phyloP scores from a whole-genome alignment of 179 eudicot genomes.

The Patellifolia procumbens region DNA sequence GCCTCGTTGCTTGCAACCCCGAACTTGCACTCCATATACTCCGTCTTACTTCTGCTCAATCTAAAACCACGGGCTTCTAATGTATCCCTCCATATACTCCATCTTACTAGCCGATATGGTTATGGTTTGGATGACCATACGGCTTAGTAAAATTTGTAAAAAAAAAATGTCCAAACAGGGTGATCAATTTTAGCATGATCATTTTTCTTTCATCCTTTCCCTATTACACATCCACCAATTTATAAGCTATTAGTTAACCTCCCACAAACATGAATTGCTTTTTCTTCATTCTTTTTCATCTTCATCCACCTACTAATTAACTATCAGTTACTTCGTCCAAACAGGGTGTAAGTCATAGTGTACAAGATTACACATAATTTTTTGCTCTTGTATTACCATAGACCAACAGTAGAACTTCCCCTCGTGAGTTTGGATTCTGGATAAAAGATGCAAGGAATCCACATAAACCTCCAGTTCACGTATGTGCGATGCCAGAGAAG shows the following conservation, averaged over 20 bases:
- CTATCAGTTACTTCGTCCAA: not conserved
- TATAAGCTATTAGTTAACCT: not conserved
- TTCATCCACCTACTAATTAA: not conserved
- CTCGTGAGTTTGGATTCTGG: no score
- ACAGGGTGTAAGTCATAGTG: not conserved
- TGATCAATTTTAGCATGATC: not conserved
- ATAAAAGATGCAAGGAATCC: no score
- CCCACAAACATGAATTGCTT: not conserved
- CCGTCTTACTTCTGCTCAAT: no score
- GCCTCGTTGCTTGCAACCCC: no score
- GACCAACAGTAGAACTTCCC: not conserved
- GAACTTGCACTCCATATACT: no score
- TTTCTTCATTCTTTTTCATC: not conserved
- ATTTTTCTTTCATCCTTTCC: not conserved
- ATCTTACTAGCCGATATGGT: no score
- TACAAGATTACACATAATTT: not conserved
- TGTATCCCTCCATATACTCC: no score
- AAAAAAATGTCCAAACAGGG: no score
- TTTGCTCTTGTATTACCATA: not conserved
- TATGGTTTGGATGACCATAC: not conserved
- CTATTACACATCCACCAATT: not conserved
- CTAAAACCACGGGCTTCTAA: no score
- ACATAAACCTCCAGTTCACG: no score
- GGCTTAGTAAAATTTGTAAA: not conserved
- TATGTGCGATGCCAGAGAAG: no score